Conservation (phyloP, 148 eudicot species). For the Dysphania ambrosioides region DNA sequence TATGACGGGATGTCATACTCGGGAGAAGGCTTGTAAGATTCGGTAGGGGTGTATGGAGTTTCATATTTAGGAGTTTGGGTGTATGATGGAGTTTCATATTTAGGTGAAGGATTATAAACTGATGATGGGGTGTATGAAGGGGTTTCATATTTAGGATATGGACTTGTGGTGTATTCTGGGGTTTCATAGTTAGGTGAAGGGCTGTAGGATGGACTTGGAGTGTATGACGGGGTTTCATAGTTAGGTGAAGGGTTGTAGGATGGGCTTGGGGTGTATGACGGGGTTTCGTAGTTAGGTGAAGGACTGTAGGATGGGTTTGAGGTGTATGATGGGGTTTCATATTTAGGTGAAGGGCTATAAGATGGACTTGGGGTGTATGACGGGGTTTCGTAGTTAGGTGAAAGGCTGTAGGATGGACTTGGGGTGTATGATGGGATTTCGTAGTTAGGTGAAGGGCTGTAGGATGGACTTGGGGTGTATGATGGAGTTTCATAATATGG, state of each 20-base stretch:
- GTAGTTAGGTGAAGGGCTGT: background rate
- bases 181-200: background rate
- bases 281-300: background rate
- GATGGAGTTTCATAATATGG: background rate
- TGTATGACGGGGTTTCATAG: conserved; percentile 6
- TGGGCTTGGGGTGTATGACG: conserved; percentile 7
- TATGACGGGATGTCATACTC: background rate
- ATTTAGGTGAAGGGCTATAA: background rate
- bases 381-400: background rate
- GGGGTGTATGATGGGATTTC: background rate
- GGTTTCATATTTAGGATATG: conserved; percentile 1
- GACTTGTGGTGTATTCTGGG: background rate
- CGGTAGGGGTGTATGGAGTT: conserved; percentile 1
- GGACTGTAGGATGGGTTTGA: background rate
- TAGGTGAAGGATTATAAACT: background rate
- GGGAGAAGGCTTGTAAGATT: background rate
- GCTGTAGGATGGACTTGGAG: background rate
- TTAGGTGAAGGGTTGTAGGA: background rate
- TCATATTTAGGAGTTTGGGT: background rate
- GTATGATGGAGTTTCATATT: background rate
- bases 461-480: background rate
- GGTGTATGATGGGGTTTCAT: background rate
- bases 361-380: background rate
- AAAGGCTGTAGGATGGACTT: background rate
- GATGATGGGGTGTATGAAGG: conserved; percentile 2